Conservation (phyloP, 371 early-diverging fungal genomes). For the Mucor racemosus region DNA sequence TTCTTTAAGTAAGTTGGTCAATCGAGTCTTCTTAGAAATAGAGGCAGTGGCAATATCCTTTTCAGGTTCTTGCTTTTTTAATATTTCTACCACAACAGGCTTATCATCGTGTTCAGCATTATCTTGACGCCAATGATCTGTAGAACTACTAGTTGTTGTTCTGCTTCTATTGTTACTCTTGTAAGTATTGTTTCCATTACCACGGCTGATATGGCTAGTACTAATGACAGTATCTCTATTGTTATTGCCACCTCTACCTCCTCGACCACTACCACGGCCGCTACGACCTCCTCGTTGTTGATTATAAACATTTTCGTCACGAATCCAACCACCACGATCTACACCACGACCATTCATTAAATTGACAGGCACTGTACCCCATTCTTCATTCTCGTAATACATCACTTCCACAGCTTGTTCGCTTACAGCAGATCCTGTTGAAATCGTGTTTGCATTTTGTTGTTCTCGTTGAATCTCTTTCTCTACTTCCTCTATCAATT, state of each 20-base stretch:
- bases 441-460: neutral
- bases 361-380: slow-evolving; percentile 7
- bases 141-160: neutral
- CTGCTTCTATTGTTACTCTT: neutral
- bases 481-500: neutral
- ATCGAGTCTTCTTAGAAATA: slow-evolving; percentile 8
- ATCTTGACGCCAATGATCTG: slow-evolving; percentile 10
- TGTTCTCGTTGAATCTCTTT: neutral
- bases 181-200: too few species aligned
- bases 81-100: slow-evolving; percentile 16
- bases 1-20: slow-evolving; percentile 20
- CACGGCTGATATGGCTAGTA: too few species aligned
- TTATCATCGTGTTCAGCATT: neutral
- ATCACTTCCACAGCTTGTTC: slow-evolving; percentile 5
- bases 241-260: neutral
- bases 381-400: slow-evolving; percentile 13
- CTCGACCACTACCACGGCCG: neutral
- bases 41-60: neutral
- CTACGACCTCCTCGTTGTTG: slow-evolving; percentile 1
- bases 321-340: slow-evolving; percentile 20
- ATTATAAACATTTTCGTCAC: slow-evolving; percentile 6
- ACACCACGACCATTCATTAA: neutral
- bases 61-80: slow-evolving; percentile 15
- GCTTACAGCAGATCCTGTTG: neutral
- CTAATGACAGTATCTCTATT: neutral